Conservation (phyloP, 108 stramenopile genomes). For the Bacterosira constricta region DNA sequence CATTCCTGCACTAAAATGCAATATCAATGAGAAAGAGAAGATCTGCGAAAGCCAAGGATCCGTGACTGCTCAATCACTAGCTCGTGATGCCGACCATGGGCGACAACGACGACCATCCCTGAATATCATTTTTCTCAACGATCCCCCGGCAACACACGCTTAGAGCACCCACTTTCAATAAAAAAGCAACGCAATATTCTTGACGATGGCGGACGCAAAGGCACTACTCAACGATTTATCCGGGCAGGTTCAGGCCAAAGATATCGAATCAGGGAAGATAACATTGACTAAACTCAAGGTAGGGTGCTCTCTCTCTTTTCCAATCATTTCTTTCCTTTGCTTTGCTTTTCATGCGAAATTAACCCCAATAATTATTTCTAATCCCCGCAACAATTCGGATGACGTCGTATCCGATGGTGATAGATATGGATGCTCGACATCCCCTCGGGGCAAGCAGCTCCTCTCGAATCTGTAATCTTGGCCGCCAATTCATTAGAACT, state of each 20-base stretch:
- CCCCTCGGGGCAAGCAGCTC: slow-evolving; percentile 19
- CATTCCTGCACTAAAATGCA: too few relatives aligned
- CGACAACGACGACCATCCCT: too few relatives aligned
- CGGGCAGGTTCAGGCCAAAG: slow-evolving; percentile 62
- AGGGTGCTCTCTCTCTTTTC: neutral
- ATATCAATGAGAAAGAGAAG: too few relatives aligned
- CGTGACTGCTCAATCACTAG: too few relatives aligned
- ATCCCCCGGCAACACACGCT: too few relatives aligned
- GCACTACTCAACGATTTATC: slow-evolving; percentile 60
- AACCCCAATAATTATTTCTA: neutral
- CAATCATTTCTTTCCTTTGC: neutral
- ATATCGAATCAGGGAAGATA: slow-evolving; percentile 67
- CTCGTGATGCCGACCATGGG: too few relatives aligned
- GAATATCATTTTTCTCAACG: too few relatives aligned
- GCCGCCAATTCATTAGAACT: slow-evolving; percentile 71
- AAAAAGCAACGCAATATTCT: slow-evolving; percentile 10
- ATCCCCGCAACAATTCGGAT: too few relatives aligned
- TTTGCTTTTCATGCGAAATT: neutral
- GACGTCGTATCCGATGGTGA: too few relatives aligned
- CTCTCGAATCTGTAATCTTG: slow-evolving; percentile 42
- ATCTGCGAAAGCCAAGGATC: too few relatives aligned
- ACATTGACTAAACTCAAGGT: slow-evolving; percentile 71
- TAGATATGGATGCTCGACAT: slow-evolving; percentile 67
- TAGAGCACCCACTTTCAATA: too few relatives aligned
- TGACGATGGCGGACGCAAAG: slow-evolving; percentile 55